phyloP scores from a whole-genome alignment of 495 filamentous ascomycete species.

The Penicillium antarcticum region DNA sequence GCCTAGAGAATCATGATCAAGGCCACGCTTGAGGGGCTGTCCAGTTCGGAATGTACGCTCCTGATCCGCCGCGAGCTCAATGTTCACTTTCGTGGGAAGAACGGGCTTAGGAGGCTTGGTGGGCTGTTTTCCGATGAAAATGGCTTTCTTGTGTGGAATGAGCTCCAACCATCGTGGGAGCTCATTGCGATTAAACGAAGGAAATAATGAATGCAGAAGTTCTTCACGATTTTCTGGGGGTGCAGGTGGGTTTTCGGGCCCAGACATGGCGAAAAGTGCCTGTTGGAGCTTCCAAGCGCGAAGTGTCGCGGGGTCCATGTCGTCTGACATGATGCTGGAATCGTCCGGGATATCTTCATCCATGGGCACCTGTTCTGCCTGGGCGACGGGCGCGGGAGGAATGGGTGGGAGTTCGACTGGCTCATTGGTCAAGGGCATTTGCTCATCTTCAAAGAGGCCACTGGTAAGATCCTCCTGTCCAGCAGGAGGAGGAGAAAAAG shows the following conservation, averaged over 20 bases:
- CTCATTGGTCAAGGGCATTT: constrained; percentile 22
- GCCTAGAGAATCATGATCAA: constrained; percentile 55
- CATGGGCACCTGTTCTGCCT: constrained; percentile 29
- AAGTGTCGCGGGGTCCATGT: constrained; percentile 44
- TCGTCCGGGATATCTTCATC: constrained; percentile 38
- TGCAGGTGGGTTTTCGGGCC: constrained; percentile 46
- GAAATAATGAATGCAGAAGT: constrained; percentile 65
- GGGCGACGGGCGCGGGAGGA: constrained; percentile 20
- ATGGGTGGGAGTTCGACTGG: constrained; percentile 22
- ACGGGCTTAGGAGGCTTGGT: constrained; percentile 74
- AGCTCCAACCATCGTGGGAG: constrained; percentile 69
- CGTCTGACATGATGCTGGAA: constrained; percentile 27
- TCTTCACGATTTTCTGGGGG: constrained; percentile 64
- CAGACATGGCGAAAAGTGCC: constrained; percentile 50
- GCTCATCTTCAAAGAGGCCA: constrained; percentile 39
- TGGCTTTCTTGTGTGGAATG: constrained; percentile 68
- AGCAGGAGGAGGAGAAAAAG: constrained; percentile 30
- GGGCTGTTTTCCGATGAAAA: constrained; percentile 66
- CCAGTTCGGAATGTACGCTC: constrained; percentile 73
- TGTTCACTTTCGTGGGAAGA: constrained; percentile 77
- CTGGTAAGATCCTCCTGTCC: constrained; percentile 41
- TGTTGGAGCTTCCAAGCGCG: constrained; percentile 51
- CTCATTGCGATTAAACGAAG: constrained; percentile 62
- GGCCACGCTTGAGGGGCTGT: constrained; percentile 49
- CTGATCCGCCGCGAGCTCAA: constrained; percentile 80